phyloP scores from a whole-genome alignment of 345 rosid genomes.

The Sapria himalayana region DNA sequence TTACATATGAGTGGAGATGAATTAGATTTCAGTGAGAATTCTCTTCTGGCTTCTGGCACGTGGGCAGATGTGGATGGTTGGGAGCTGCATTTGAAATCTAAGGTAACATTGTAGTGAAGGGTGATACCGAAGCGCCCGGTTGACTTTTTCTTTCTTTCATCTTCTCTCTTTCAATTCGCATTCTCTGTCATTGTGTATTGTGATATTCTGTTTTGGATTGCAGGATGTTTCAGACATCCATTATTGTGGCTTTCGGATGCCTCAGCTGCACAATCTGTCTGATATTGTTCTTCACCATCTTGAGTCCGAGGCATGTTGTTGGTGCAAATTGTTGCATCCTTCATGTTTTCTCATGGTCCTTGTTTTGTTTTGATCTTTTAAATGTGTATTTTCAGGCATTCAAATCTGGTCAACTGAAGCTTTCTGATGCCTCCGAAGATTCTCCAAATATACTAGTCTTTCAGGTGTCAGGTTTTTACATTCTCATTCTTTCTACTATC shows the following conservation, averaged over 20 bases:
- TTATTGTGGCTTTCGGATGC: slow-evolving; percentile 66
- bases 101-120: slow-evolving; percentile 20
- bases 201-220: slow-evolving; percentile 10
- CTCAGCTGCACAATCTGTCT: slow-evolving; percentile 62
- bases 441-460: slow-evolving; percentile 50
- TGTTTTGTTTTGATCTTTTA: slow-evolving; percentile 1
- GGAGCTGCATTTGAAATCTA: slow-evolving; percentile 61
- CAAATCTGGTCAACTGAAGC: slow-evolving; percentile 27
- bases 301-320: slow-evolving; percentile 26
- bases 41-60: slow-evolving; percentile 53
- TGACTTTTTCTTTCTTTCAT: slow-evolving; percentile 1
- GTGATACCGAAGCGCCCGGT: not conserved
- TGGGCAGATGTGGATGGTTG: slow-evolving; percentile 43
- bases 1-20: slow-evolving; percentile 21
- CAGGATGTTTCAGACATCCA: slow-evolving; percentile 47
- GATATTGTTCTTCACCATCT: slow-evolving; percentile 53
- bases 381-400: slow-evolving; percentile 19
- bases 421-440: slow-evolving; percentile 39
- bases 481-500: too few relatives aligned
- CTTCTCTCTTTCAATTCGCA: slow-evolving; percentile 8
- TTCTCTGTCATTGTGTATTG: slow-evolving; percentile 7
- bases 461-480: too few relatives aligned
- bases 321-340: not conserved
- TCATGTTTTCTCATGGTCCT: slow-evolving; percentile 6
- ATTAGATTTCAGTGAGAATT: slow-evolving; percentile 14